Conservation (phyloP, 176 grass and related monocot species). For the Lolium rigidum region DNA sequence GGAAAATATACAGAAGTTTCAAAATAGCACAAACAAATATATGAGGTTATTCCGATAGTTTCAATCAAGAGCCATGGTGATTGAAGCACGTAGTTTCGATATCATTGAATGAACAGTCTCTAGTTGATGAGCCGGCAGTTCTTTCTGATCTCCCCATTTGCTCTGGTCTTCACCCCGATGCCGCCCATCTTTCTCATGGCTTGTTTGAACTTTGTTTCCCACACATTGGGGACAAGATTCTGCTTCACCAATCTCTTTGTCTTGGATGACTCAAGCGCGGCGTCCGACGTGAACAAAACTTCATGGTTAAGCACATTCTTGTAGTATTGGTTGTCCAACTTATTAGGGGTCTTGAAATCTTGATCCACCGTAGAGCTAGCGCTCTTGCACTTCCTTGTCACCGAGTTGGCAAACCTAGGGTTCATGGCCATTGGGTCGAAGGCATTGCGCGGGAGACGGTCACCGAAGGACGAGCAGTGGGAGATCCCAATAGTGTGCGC, state of each 20-base stretch:
- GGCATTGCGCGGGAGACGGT: constrained; percentile 27
- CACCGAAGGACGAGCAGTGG: constrained; percentile 47
- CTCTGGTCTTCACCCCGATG: neutral
- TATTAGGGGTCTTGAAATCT: constrained; percentile 1
- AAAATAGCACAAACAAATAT: too few species aligned
- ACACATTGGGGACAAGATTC: too few species aligned
- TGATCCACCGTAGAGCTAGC: neutral
- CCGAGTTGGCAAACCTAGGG: neutral
- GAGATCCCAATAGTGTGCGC: constrained; percentile 51
- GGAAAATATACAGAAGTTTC: too few species aligned
- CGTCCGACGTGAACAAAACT: constrained; percentile 44
- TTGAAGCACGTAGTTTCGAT: too few species aligned
- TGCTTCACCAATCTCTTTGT: too few species aligned
- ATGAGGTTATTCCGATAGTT: too few species aligned
- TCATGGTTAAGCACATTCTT: constrained; percentile 10
- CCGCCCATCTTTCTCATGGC: too few species aligned
- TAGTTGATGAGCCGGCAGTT: constrained; percentile 34
- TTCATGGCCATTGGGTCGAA: constrained; percentile 27
- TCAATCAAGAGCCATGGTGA: too few species aligned
- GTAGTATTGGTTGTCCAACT: constrained; percentile 55
- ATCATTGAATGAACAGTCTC: neutral
- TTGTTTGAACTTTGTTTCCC: too few species aligned
- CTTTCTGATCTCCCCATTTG: constrained; percentile 45
- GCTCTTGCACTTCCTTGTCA: constrained; percentile 22
- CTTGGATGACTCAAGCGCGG: neutral